phyloP scores from a whole-genome alignment of 306 rosid species.

The Dalbergia cultrata region DNA sequence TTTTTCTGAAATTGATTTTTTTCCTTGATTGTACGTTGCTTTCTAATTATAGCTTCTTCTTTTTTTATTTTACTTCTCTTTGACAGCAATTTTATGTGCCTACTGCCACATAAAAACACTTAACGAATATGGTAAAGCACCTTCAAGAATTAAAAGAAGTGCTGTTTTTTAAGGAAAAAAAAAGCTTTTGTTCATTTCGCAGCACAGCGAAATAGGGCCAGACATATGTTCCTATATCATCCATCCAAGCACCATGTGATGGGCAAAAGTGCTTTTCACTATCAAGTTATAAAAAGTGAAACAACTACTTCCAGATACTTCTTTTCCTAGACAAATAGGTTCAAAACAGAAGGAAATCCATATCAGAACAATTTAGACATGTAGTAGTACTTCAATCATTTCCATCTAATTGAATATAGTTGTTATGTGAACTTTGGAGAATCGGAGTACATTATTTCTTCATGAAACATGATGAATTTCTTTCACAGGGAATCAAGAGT shows the following conservation, averaged over 20 bases:
- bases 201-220: neutral
- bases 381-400: neutral
- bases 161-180: neutral
- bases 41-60: too few species aligned
- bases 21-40: neutral
- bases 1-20: neutral
- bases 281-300: neutral
- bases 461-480: constrained; percentile 36
- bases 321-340: constrained; percentile 7
- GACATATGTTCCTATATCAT: neutral
- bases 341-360: constrained; percentile 10
- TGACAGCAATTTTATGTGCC: neutral
- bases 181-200: constrained; percentile 26
- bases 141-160: neutral
- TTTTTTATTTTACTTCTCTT: neutral
- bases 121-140: neutral
- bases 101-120: neutral
- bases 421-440: constrained; percentile 14
- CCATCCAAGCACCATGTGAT: neutral
- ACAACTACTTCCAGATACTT: constrained; percentile 26
- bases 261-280: neutral
- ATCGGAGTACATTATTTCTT: constrained; percentile 37
- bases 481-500: constrained; percentile 85
- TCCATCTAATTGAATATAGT: constrained; percentile 10
- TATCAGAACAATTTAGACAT: neutral